phyloP scores from a whole-genome alignment of 164 flowering plant species.

The Hamamelis virginiana region DNA sequence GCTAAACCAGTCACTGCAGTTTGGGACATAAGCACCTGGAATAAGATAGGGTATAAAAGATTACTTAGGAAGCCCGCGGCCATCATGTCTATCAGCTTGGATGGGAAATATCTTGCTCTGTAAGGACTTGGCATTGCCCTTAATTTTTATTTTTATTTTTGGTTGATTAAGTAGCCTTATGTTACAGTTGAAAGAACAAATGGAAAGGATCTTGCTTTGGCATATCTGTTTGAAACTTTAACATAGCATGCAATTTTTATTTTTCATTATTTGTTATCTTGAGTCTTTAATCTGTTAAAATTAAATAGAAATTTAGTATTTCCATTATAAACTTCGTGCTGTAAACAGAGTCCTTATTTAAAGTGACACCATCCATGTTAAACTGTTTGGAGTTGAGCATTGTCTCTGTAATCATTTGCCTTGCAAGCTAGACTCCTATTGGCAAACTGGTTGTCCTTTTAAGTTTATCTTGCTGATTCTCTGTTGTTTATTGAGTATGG shows the following conservation, averaged over 20 bases:
- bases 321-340: not conserved
- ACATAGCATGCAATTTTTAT: not conserved
- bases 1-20: conserved; percentile 65
- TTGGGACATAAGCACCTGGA: conserved; percentile 94
- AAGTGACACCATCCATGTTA: too few relatives aligned
- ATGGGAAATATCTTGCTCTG: conserved; percentile 97
- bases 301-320: not conserved
- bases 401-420: too few relatives aligned
- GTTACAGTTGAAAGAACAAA: not conserved
- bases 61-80: conserved; percentile 75
- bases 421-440: too few relatives aligned
- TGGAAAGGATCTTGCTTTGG: not conserved
- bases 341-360: not conserved
- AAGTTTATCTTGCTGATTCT: too few relatives aligned
- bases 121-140: conserved; percentile 35
- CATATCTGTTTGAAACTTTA: not conserved
- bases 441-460: too few relatives aligned
- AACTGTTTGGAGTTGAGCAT: too few relatives aligned
- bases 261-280: too few relatives aligned
- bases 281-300: not conserved
- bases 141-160: not conserved
- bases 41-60: conserved; percentile 79
- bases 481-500: too few relatives aligned
- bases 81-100: conserved; percentile 70
- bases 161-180: too few relatives aligned